phyloP scores from a whole-genome alignment of 345 rosid species.

The Noccaea caerulescens region DNA sequence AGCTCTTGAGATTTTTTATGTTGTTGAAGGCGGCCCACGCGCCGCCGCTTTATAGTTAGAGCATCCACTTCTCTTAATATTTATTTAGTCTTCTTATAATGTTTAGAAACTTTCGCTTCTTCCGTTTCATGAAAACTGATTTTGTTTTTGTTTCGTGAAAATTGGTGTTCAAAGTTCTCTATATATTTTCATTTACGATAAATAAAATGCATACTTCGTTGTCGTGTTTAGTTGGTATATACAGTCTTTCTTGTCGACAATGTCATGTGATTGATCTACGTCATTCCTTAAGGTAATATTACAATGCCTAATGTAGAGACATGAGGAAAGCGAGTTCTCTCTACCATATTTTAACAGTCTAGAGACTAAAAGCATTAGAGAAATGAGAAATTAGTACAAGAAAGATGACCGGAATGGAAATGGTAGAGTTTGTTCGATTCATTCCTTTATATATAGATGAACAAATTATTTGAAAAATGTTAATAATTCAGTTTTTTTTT shows the following conservation, averaged over 20 bases:
- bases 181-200: neutral
- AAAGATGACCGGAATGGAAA: too few relatives aligned
- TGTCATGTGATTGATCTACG: slow-evolving; percentile 1
- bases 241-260: slow-evolving; percentile 15
- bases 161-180: neutral
- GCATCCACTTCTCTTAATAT: slow-evolving; percentile 3
- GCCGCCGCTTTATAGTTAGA: slow-evolving; percentile 39
- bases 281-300: neutral
- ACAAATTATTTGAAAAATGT: too few relatives aligned
- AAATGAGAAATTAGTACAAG: too few relatives aligned
- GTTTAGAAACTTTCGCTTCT: neutral
- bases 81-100: neutral
- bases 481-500: too few relatives aligned
- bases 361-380: too few relatives aligned
- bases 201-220: neutral
- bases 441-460: too few relatives aligned
- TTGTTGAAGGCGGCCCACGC: slow-evolving; percentile 29
- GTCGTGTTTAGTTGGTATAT: slow-evolving; percentile 6
- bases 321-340: slow-evolving; percentile 1
- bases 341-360: neutral
- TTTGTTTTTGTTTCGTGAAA: neutral
- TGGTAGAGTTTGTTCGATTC: too few relatives aligned
- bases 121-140: neutral
- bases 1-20: neutral
- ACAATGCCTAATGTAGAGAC: slow-evolving; percentile 11